A percentile compares a stretch with the other conserved stretches of the same genome.
Conservation (phyloP, 371 early-diverging fungal genomes). For the Mucor irregularis region DNA sequence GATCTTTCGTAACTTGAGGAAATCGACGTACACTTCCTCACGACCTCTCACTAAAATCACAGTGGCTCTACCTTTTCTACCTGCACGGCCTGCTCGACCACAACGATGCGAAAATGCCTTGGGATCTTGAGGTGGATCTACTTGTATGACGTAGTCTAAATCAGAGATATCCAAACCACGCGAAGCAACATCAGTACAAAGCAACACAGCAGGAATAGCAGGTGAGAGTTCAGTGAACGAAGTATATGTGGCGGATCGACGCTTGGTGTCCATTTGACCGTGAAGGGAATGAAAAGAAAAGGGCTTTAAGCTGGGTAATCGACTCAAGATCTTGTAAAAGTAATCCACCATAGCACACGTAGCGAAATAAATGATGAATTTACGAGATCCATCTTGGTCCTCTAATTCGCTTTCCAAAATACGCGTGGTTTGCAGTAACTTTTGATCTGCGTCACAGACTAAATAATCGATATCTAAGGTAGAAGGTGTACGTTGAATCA, state of each 20-base stretch:
- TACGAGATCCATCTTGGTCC: slow-evolving; percentile 54
- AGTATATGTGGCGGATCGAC: slow-evolving; percentile 68
- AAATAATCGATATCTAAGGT: slow-evolving; percentile 77
- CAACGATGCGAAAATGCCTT: slow-evolving; percentile 97
- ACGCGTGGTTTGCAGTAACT: slow-evolving; percentile 75
- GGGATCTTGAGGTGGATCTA: slow-evolving; percentile 96
- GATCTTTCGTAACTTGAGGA: slow-evolving; percentile 85
- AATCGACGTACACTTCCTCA: slow-evolving; percentile 91
- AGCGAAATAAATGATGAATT: slow-evolving; percentile 92
- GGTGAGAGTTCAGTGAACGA: slow-evolving; percentile 60
- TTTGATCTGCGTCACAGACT: slow-evolving; percentile 75
- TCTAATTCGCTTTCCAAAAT: slow-evolving; percentile 39
- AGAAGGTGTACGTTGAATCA: slow-evolving; percentile 67
- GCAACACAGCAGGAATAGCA: slow-evolving; percentile 71
- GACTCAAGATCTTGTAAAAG: slow-evolving; percentile 70
- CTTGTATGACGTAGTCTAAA: slow-evolving; percentile 95
- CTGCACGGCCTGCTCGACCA: slow-evolving; percentile 96
- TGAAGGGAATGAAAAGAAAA: slow-evolving; percentile 82
- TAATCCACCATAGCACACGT: slow-evolving; percentile 96
- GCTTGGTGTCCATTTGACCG: slow-evolving; percentile 92
- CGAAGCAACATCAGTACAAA: slow-evolving; percentile 98
- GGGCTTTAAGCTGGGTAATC: slow-evolving; percentile 41
- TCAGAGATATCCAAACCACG: slow-evolving; percentile 98
- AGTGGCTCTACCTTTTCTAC: slow-evolving; percentile 85
- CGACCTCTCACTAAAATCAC: slow-evolving; percentile 75